Evolutionary conservation across 768 basidiomycete genomes (phyloP).

Genomic region (Basidioascus undulatus): DNA sequence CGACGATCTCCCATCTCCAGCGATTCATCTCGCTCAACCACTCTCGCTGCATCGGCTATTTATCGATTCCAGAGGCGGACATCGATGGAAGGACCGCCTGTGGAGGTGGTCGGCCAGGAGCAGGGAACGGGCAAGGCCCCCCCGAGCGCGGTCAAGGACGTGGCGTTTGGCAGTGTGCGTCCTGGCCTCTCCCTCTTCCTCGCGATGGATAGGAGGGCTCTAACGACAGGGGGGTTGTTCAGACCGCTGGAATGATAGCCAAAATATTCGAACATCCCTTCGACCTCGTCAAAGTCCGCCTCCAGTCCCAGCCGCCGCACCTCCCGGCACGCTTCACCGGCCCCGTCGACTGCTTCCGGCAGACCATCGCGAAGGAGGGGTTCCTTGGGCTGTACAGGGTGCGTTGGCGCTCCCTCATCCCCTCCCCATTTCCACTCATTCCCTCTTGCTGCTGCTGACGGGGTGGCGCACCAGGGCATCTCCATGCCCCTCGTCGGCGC

Average conservation of each 20-base stretch:
- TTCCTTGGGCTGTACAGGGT: conserved; percentile 68
- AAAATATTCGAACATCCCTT: conserved; percentile 44
- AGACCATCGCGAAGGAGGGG: conserved; percentile 64
- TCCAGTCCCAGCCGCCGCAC: conserved; percentile 73
- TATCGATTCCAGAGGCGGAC: too few relatives aligned
- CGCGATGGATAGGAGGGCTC: conserved; percentile 22
- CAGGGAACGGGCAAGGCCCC: too few relatives aligned
- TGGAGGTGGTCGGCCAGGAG: too few relatives aligned
- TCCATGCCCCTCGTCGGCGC: conserved; percentile 78
- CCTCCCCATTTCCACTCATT: not conserved
- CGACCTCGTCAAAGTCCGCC: conserved; percentile 78
- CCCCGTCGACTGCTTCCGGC: conserved; percentile 59
- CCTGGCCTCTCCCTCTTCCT: not conserved
- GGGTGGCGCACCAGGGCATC: conserved; percentile 34
- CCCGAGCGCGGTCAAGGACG: too few relatives aligned
- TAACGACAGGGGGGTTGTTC: conserved; percentile 36
- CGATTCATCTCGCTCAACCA: too few relatives aligned
- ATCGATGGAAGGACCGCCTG: too few relatives aligned
- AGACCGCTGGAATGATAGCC: not conserved
- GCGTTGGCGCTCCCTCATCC: conserved; percentile 15
- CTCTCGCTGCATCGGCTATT: too few relatives aligned
- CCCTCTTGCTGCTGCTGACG: not conserved
- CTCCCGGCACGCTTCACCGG: conserved; percentile 48
- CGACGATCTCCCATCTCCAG: too few relatives aligned
- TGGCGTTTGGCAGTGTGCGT: conserved; percentile 17